These are phyloP conservation scores for Catharanthus roseus DNA, from an alignment of 257 asterid genomes.

Conservation along the genomic window DNA sequence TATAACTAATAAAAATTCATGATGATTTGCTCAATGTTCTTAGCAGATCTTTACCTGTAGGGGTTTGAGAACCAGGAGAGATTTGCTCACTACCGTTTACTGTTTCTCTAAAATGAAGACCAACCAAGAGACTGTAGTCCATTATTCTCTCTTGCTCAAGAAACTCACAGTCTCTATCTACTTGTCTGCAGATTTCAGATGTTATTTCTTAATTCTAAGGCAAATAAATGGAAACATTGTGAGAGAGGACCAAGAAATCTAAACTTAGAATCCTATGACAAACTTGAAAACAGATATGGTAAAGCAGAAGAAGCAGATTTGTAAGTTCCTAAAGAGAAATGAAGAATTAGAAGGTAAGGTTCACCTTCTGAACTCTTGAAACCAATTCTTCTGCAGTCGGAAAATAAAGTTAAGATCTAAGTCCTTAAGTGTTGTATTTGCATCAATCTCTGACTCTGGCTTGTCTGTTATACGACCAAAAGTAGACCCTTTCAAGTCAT, in stretches of 20 bases:
- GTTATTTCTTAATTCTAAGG: background rate
- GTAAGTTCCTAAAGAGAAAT: background rate
- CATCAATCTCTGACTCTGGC: slow-evolving; percentile 80
- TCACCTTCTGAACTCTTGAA: slow-evolving; percentile 77
- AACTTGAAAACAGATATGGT: background rate
- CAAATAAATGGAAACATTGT: background rate
- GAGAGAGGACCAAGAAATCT: background rate
- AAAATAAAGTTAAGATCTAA: slow-evolving; percentile 85
- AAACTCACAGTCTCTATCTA: slow-evolving; percentile 39
- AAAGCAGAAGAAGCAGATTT: background rate
- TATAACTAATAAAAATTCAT: too few species aligned
- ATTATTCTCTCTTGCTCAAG: slow-evolving; percentile 40
- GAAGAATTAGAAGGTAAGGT: background rate
- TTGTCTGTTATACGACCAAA: slow-evolving; percentile 84
- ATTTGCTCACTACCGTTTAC: slow-evolving; percentile 17
- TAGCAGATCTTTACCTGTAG: slow-evolving; percentile 26
- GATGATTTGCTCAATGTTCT: background rate
- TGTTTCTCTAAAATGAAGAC: slow-evolving; percentile 36
- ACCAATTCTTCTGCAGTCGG: slow-evolving; percentile 77
- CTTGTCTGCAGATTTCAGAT: slow-evolving; percentile 29
- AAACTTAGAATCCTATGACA: background rate
- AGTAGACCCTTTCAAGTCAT: slow-evolving; percentile 90
- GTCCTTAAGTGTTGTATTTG: slow-evolving; percentile 86
- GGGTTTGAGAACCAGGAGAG: slow-evolving; percentile 26
- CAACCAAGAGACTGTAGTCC: slow-evolving; percentile 47